Percentiles rank a stretch among this genome's conserved stretches.
phyloP scores from a whole-genome alignment of 768 basidiomycete genomes.

The Lactifluus rugatus region DNA sequence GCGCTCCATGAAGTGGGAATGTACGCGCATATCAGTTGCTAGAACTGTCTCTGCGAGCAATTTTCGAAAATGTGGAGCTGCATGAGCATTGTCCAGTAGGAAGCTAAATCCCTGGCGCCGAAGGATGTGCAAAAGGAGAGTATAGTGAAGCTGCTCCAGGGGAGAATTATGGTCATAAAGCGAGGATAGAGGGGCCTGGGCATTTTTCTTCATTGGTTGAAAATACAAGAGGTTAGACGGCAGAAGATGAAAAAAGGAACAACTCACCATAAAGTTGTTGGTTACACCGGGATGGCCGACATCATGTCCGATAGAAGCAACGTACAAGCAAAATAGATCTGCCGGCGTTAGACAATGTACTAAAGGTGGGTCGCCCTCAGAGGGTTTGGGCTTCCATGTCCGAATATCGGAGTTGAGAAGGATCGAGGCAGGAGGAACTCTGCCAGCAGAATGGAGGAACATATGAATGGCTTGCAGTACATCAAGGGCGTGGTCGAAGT shows the following conservation, averaged over 20 bases:
- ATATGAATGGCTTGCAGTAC: conserved; percentile 89
- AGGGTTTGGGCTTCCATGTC: conserved; percentile 33
- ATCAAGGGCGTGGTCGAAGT: conserved; percentile 94
- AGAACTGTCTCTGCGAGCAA: conserved; percentile 75
- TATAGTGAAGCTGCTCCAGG: conserved; percentile 86
- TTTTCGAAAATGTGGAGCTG: conserved; percentile 50
- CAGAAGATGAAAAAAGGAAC: neutral
- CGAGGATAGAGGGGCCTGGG: conserved; percentile 75
- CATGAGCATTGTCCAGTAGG: conserved; percentile 47
- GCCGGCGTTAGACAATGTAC: conserved; percentile 39
- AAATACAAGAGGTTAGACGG: conserved; percentile 7
- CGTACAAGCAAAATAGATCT: conserved; percentile 76
- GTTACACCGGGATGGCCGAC: conserved; percentile 94
- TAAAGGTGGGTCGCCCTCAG: conserved; percentile 16
- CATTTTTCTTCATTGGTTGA: conserved; percentile 64
- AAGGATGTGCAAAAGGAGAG: conserved; percentile 71
- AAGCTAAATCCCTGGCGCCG: conserved; percentile 66
- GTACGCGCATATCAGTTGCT: conserved; percentile 92
- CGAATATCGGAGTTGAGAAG: conserved; percentile 38
- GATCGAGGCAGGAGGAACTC: conserved; percentile 69
- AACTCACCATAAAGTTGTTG: conserved; percentile 84
- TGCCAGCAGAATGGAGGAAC: conserved; percentile 68
- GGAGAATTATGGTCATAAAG: conserved; percentile 87
- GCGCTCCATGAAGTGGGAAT: conserved; percentile 70
- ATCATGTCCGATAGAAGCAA: conserved; percentile 96